Evolutionary conservation across 306 rosid genomes (phyloP), one percentile per base, ranked within the genome.

Genomic region (Inga laurina): DNA sequence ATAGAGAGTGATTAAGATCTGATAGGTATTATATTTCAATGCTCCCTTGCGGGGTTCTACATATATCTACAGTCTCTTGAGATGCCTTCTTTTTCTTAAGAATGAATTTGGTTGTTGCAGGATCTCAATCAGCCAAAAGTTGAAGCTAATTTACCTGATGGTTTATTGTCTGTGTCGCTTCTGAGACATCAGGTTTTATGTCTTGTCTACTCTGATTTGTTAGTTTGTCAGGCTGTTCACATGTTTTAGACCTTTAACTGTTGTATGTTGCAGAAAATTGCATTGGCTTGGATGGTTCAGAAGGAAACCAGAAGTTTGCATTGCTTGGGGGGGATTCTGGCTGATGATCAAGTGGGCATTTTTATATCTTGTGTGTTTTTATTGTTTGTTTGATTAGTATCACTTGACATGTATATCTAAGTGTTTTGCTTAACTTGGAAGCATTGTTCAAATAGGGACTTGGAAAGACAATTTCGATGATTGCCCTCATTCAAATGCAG

Each of bases 271-370:
- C 94, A 96, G 98, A 96, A 91, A 92, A 94, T 94, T 82, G 99
- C 99, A 76, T 88, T 96, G 88, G 91, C 93, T 84, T 96, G 99
- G 98, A 94, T 94, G 98, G 87, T 94, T 83, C 97, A 90, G 89
- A 96, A 92, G 90, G 99, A 96, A 89, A 96, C 86, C 76, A 91
- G 89, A 88, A 96, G 95, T 91, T 87, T 92, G 88, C 98, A 94
- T 88, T 96, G 99, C 87, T 83, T 90, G 87, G 98, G 98, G 82
- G 98, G 98, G 75, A 96, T 96, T 84, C 89, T 96, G 90, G 99
- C 99, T 81, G 98, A 96, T 89, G 99, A 96, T 83, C 99, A 96
- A 94, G 99, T 94, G 57, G 81, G 70, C 70, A 72, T 76, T 78
- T 35, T 43, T 8, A 49, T 65, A 49, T 83, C 77, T 74, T 65